phyloP scores from a whole-genome alignment of 768 basidiomycete genomes.

The Lepiota subincarnata region DNA sequence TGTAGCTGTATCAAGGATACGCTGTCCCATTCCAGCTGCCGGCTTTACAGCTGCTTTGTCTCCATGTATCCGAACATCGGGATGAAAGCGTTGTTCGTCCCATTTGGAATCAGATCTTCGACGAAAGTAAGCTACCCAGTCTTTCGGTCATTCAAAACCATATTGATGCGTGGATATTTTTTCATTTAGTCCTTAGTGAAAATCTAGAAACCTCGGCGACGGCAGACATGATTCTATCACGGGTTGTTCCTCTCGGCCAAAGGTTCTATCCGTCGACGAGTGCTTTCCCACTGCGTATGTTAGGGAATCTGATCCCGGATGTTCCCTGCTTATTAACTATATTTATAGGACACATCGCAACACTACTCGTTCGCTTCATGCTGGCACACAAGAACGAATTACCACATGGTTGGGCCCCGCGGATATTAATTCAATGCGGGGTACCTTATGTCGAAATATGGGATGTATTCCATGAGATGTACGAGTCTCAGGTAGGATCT shows the following conservation, averaged over 20 bases:
- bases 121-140: conserved; percentile 54
- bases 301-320: conserved; percentile 7
- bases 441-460: conserved; percentile 81
- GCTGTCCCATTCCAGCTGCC: conserved; percentile 84
- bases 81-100: conserved; percentile 77
- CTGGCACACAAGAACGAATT: conserved; percentile 54
- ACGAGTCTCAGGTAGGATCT: conserved; percentile 74
- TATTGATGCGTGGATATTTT: conserved; percentile 1
- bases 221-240: conserved; percentile 61
- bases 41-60: conserved; percentile 80
- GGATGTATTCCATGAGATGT: conserved; percentile 82
- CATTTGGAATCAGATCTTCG: conserved; percentile 87
- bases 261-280: conserved; percentile 89
- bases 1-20: conserved; percentile 82
- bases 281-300: conserved; percentile 83
- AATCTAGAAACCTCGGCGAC: conserved; percentile 48
- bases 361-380: conserved; percentile 71
- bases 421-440: conserved; percentile 74
- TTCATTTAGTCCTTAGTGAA: conserved; percentile 47
- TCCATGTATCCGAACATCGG: conserved; percentile 90
- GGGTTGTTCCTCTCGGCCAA: conserved; percentile 70
- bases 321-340: background rate
- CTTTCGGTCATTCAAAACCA: background rate
- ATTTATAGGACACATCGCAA: conserved; percentile 65
- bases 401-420: conserved; percentile 78